phyloP scores from a whole-genome alignment of 106 monocot genomes.

The Triglochin maritima region DNA sequence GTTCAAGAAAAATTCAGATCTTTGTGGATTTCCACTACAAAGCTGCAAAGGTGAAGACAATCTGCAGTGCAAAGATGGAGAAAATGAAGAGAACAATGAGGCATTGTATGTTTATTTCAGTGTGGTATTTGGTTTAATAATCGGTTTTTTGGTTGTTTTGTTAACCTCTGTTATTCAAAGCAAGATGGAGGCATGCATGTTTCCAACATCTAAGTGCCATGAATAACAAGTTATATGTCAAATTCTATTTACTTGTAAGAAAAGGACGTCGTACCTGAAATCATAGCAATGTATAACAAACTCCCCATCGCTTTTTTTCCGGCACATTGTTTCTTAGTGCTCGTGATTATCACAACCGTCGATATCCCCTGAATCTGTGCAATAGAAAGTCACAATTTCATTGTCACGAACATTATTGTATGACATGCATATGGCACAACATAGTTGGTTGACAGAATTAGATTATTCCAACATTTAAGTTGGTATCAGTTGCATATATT shows the following conservation, averaged over 20 bases:
- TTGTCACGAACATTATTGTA: no score
- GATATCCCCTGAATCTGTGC: slow-evolving; percentile 61
- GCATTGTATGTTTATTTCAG: neutral
- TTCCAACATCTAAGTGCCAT: neutral
- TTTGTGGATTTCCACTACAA: slow-evolving; percentile 15
- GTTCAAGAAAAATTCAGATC: slow-evolving; percentile 18
- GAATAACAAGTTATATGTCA: no score
- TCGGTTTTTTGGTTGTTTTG: slow-evolving; percentile 5
- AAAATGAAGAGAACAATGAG: neutral
- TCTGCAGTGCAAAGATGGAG: neutral
- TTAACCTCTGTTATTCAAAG: neutral
- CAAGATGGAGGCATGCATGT: slow-evolving; percentile 5
- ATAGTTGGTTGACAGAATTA: no score
- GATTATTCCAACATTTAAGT: no score
- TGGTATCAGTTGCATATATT: no score
- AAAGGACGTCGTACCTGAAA: no score
- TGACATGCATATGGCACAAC: no score
- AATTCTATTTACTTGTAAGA: neutral
- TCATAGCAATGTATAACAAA: no score
- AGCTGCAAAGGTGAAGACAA: neutral
- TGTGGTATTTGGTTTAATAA: neutral
- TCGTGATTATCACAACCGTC: slow-evolving; percentile 33
- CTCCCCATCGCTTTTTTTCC: no score
- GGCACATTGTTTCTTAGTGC: no score
- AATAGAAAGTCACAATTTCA: slow-evolving; percentile 23